Conservation (phyloP, 2,329 filamentous ascomycete genomes). For the Trichoderma hamatum region DNA sequence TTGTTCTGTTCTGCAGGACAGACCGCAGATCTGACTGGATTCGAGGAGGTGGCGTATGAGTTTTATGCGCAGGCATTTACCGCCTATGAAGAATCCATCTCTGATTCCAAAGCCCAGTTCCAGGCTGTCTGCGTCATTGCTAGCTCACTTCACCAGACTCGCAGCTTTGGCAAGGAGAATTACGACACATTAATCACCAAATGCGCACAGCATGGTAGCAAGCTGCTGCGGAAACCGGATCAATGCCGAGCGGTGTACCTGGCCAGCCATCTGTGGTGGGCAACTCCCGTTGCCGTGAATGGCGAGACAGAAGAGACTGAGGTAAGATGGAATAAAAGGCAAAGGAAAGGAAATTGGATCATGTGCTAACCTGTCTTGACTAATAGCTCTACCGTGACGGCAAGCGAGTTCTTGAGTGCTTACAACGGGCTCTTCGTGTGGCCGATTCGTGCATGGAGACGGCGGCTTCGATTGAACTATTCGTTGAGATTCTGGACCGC, state of each 20-base stretch:
- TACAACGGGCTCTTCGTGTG: slow-evolving; percentile 92
- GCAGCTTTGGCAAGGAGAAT: slow-evolving; percentile 93
- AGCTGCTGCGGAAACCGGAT: slow-evolving; percentile 95
- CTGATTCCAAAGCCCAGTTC: slow-evolving; percentile 95
- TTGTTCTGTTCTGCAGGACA: slow-evolving; percentile 92
- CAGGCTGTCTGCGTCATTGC: slow-evolving; percentile 96
- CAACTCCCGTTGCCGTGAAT: slow-evolving; percentile 76
- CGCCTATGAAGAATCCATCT: slow-evolving; percentile 94
- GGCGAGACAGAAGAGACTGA: slow-evolving; percentile 80
- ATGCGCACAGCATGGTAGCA: slow-evolving; percentile 93
- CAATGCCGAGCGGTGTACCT: slow-evolving; percentile 96
- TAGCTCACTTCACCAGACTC: slow-evolving; percentile 81
- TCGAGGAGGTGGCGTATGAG: slow-evolving; percentile 96
- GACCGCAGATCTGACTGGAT: slow-evolving; percentile 85
- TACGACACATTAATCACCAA: slow-evolving; percentile 99
- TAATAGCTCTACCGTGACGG: slow-evolving; percentile 89
- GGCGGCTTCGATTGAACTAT: slow-evolving; percentile 93
- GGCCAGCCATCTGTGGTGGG: slow-evolving; percentile 98
- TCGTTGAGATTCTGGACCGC: slow-evolving; percentile 96
- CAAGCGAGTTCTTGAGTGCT: slow-evolving; percentile 93
- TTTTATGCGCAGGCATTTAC: slow-evolving; percentile 99
- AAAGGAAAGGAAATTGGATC: neutral
- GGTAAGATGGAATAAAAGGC: slow-evolving; percentile 50
- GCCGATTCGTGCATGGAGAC: slow-evolving; percentile 99
- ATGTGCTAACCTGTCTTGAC: slow-evolving; percentile 32